Evolutionary conservation across 768 basidiomycete genomes (phyloP).

Genomic region (Russula virescens): DNA sequence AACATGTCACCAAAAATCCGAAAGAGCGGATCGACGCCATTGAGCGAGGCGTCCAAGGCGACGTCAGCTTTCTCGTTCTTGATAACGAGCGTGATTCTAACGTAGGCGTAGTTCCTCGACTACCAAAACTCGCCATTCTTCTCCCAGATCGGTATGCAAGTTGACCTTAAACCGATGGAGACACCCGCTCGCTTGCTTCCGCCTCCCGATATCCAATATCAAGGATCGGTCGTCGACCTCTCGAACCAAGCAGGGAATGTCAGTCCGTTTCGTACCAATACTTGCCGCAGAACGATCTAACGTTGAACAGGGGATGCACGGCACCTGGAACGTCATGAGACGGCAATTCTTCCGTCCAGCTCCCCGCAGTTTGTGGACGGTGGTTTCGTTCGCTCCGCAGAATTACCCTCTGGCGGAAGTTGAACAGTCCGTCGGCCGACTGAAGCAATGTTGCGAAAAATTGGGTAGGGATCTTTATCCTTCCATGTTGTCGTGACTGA

Average conservation of each 20-base stretch:
- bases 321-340: slow-evolving; percentile 22
- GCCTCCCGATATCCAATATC: slow-evolving; percentile 19
- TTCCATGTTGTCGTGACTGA: not conserved
- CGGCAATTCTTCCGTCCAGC: slow-evolving; percentile 17
- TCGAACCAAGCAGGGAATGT: slow-evolving; percentile 9
- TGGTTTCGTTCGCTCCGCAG: slow-evolving; percentile 18
- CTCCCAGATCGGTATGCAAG: slow-evolving; percentile 18
- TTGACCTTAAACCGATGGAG: slow-evolving; percentile 14
- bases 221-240: slow-evolving; percentile 3
- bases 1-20: slow-evolving; percentile 17
- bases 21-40: slow-evolving; percentile 15
- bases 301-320: slow-evolving; percentile 9
- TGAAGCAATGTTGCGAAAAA: slow-evolving; percentile 11
- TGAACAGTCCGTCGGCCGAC: not conserved
- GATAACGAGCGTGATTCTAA: not conserved
- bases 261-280: not conserved
- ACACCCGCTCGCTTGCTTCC: slow-evolving; percentile 15
- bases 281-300: not conserved
- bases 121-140: slow-evolving; percentile 21
- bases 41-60: slow-evolving; percentile 12
- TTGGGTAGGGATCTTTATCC: slow-evolving; percentile 5
- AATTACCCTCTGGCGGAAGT: slow-evolving; percentile 1
- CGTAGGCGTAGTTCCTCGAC: slow-evolving; percentile 18
- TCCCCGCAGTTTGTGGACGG: slow-evolving; percentile 5
- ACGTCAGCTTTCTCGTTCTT: slow-evolving; percentile 8